Base-by-base conservation (phyloP, 108 stramenopile genomes). In the Asterionellopsis glacialis region DNA sequence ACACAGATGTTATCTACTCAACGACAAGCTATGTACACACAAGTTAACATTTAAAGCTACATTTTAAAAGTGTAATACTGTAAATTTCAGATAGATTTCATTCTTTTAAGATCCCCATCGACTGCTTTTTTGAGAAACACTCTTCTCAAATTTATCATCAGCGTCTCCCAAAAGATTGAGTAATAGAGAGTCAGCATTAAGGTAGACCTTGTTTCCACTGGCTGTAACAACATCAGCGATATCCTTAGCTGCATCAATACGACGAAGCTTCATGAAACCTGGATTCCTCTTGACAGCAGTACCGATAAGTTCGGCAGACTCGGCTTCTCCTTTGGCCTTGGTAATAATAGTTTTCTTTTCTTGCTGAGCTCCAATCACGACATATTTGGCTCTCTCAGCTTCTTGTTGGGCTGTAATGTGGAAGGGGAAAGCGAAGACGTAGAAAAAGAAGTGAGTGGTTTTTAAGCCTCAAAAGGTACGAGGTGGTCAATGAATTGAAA, bases 331-430 rank as follows among this genome's bases (percentile, higher is more conserved):
- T 54, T 90, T 74, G 11, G 98, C 99, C 79, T 94, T 94, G 69
- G 98, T 95, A 57, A 99, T 95, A 71, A 98, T 99, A 43, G 95
- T 93, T 78, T 92, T 75, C 89, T 97, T 98, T 76, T 99, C 98
- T 72, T 98, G 97, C 13, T 77, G 62, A 10, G 99, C 99, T 67
- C 96, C 95, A 67, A 96, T 72, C 23, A 99, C 99, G 63, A 97
- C 76, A 77, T 98, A 99, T 71, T 96, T 95, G 51, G 98, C 97
- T 43, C 98, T 85, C 67, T 98, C 97, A 21, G 97, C 97, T 51
- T 99, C 99, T 83, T 99, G 99, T 74, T 98, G 97, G 33, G 99
- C 86, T 81, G 72, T 63, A 1, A 52, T 24, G 22, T 26, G 52
- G 22, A 7, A 25, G 4, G 6, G 22, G 15, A 11, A 24, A 25